A percentile compares a stretch with the other conserved stretches of the same genome.
Conservation (phyloP, 306 rosid genomes). For the Vigna nakashimae region DNA sequence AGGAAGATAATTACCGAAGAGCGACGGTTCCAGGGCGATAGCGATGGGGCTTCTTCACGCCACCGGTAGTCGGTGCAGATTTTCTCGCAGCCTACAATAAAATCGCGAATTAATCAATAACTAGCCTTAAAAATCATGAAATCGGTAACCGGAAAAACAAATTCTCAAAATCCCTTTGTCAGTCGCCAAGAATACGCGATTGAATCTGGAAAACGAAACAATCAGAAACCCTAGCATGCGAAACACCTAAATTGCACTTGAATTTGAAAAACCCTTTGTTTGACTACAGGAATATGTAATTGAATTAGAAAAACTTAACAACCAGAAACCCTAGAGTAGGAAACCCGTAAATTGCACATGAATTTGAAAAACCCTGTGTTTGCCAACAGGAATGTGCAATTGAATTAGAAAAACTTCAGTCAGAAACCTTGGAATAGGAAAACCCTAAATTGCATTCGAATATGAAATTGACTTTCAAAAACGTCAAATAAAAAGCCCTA, state of each 20-base stretch:
- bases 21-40: slow-evolving; percentile 85
- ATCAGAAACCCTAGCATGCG: too few species aligned
- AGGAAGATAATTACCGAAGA: slow-evolving; percentile 51
- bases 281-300: background rate
- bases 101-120: background rate
- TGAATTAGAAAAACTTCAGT: background rate
- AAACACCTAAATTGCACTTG: background rate
- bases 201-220: background rate
- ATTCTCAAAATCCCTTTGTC: background rate
- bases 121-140: background rate
- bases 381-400: background rate
- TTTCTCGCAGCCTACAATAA: slow-evolving; percentile 66
- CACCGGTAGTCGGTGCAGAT: slow-evolving; percentile 78
- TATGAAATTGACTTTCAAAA: background rate
- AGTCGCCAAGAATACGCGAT: background rate
- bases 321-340: background rate
- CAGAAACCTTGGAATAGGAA: background rate
- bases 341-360: too few species aligned
- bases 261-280: background rate
- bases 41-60: slow-evolving; percentile 81
- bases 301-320: background rate
- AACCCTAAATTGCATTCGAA: too few species aligned
- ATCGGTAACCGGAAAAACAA: background rate
- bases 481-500: too few species aligned
- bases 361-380: too few species aligned